Evolutionary conservation across 306 rosid genomes (phyloP).

Genomic region (Hippophae gyantsensis): DNA sequence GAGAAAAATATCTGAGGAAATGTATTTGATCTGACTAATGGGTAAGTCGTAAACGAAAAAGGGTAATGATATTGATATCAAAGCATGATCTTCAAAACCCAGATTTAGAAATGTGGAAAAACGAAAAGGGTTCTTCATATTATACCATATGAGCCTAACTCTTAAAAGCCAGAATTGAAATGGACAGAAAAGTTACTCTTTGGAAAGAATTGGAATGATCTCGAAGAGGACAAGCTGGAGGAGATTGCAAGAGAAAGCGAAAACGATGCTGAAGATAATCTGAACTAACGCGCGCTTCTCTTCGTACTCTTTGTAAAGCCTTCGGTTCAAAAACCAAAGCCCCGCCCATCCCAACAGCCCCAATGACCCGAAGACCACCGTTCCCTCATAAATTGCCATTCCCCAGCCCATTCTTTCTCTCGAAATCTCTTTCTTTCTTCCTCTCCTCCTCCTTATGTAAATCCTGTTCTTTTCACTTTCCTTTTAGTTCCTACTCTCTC

Average conservation of each 20-base stretch:
- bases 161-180: too few species aligned
- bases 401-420: constrained; percentile 62
- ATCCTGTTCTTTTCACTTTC: too few species aligned
- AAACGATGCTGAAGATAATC: constrained; percentile 84
- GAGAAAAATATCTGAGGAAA: too few species aligned
- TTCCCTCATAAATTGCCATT: constrained; percentile 56
- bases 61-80: too few species aligned
- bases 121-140: too few species aligned
- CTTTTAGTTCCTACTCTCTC: too few species aligned
- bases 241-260: constrained; percentile 94
- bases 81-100: not conserved
- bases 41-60: too few species aligned
- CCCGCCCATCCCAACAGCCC: constrained; percentile 75
- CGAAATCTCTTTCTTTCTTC: not conserved
- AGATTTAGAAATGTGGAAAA: not conserved
- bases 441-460: not conserved
- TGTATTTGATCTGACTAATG: too few species aligned
- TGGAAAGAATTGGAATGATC: constrained; percentile 95
- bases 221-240: constrained; percentile 91
- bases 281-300: constrained; percentile 80
- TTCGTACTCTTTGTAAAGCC: constrained; percentile 92
- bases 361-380: constrained; percentile 46
- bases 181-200: constrained; percentile 25
- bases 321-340: constrained; percentile 79
- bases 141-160: too few species aligned